phyloP scores from a whole-genome alignment of 257 asterid genomes.

The Solanum appendiculatum region DNA sequence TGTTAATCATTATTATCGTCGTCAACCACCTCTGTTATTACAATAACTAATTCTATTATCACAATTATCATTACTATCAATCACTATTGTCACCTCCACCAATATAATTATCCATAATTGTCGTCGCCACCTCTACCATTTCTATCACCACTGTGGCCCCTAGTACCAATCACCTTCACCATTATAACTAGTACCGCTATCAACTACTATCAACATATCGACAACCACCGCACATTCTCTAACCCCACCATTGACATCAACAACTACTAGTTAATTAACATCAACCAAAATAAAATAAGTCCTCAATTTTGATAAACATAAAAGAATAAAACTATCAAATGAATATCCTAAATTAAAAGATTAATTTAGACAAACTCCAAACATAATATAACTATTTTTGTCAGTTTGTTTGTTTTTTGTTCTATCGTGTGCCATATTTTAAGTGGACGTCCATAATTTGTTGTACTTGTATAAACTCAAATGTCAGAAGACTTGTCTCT shows the following conservation, averaged over 20 bases:
- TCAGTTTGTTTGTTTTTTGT: not conserved
- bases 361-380: not conserved
- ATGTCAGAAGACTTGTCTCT: not conserved
- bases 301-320: not conserved
- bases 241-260: too few relatives aligned
- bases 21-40: not conserved
- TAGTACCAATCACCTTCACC: not conserved
- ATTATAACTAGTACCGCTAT: too few relatives aligned
- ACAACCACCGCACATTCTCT: not conserved
- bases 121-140: not conserved
- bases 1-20: not conserved
- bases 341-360: not conserved
- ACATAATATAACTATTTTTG: not conserved
- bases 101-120: too few relatives aligned
- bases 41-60: accelerated
- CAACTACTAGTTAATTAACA: not conserved
- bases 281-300: not conserved
- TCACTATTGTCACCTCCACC: not conserved
- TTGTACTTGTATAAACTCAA: not conserved
- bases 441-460: not conserved
- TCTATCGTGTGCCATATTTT: not conserved
- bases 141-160: not conserved
- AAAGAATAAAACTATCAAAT: not conserved
- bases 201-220: too few relatives aligned
- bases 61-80: too few relatives aligned